Percentiles rank a stretch among this genome's conserved stretches.
These are phyloP conservation scores for Scheffersomyces lignicola DNA, from an alignment of 1,139 yeast species.

Conservation along the genomic window DNA sequence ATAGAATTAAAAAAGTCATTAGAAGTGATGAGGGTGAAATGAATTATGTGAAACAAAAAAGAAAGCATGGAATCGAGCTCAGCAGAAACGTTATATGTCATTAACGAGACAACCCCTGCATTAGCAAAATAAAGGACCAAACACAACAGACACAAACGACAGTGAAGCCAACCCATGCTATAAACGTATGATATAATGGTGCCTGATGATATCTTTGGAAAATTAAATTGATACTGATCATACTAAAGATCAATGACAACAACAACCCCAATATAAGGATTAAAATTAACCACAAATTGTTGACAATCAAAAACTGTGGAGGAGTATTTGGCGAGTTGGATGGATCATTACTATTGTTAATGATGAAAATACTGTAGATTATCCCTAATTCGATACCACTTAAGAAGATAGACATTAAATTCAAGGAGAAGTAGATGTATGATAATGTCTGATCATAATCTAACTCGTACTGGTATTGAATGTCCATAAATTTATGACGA, in stretches of 20 bases:
- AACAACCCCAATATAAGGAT: conserved; percentile 35
- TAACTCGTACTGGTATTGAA: conserved; percentile 25
- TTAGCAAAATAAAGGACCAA: conserved; percentile 16
- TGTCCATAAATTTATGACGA: conserved; percentile 14
- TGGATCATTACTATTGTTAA: conserved; percentile 23
- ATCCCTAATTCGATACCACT: conserved; percentile 47
- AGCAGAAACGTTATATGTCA: no score
- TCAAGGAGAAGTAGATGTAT: conserved; percentile 38
- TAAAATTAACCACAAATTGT: conserved; percentile 36
- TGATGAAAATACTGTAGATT: conserved; percentile 32
- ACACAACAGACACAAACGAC: conserved; percentile 27
- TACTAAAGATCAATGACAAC: conserved; percentile 33
- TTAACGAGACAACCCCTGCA: conserved; percentile 6
- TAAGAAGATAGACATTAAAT: conserved; percentile 36
- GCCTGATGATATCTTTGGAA: conserved; percentile 28
- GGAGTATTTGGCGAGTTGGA: conserved; percentile 9
- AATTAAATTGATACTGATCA: conserved; percentile 32
- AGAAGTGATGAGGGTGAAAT: no score
- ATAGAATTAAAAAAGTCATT: no score
- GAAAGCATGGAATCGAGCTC: no score
- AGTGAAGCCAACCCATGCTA: conserved; percentile 31
- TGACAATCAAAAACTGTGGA: conserved; percentile 22
- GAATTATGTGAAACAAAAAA: no score
- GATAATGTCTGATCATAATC: conserved; percentile 41
- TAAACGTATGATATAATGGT: conserved; percentile 26